These are phyloP conservation scores for Peltaster fructicola DNA, from an alignment of 2,329 filamentous ascomycete genomes.

Conservation along the genomic window DNA sequence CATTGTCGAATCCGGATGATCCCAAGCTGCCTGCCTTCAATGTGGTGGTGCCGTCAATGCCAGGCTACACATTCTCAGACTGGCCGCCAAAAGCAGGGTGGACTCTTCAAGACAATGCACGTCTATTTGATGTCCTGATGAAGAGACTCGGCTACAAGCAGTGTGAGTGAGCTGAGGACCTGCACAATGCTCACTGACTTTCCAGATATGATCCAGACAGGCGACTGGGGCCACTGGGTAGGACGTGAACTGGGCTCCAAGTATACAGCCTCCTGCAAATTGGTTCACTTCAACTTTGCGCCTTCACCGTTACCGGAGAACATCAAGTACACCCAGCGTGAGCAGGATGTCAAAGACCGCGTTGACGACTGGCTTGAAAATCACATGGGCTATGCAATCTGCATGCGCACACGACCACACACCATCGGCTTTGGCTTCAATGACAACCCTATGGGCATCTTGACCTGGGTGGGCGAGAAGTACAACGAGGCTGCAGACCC, in stretches of 20 bases:
- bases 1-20: slow-evolving; percentile 17
- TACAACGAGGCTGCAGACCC: slow-evolving; percentile 23
- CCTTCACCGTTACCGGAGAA: slow-evolving; percentile 20
- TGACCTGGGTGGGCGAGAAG: slow-evolving; percentile 29
- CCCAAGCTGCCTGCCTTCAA: slow-evolving; percentile 29
- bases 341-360: slow-evolving; percentile 16
- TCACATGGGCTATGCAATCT: slow-evolving; percentile 26
- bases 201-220: slow-evolving; percentile 23
- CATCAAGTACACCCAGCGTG: slow-evolving; percentile 17
- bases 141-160: slow-evolving; percentile 22
- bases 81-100: slow-evolving; percentile 17
- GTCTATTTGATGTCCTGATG: slow-evolving; percentile 23
- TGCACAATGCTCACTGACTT: too few relatives aligned
- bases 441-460: slow-evolving; percentile 27
- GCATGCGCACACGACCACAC: slow-evolving; percentile 26
- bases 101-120: slow-evolving; percentile 22
- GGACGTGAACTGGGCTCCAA: slow-evolving; percentile 21
- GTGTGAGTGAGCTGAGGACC: too few relatives aligned
- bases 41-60: slow-evolving; percentile 40
- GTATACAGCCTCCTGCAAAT: slow-evolving; percentile 20
- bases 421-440: slow-evolving; percentile 26
- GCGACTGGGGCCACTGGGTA: slow-evolving; percentile 26
- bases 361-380: slow-evolving; percentile 21
- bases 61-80: slow-evolving; percentile 34
- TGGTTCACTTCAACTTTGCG: slow-evolving; percentile 26